These are phyloP conservation scores for Chaetomiaceae sp. DNA, from an alignment of 2,329 filamentous ascomycete species.

Conservation along the genomic window DNA sequence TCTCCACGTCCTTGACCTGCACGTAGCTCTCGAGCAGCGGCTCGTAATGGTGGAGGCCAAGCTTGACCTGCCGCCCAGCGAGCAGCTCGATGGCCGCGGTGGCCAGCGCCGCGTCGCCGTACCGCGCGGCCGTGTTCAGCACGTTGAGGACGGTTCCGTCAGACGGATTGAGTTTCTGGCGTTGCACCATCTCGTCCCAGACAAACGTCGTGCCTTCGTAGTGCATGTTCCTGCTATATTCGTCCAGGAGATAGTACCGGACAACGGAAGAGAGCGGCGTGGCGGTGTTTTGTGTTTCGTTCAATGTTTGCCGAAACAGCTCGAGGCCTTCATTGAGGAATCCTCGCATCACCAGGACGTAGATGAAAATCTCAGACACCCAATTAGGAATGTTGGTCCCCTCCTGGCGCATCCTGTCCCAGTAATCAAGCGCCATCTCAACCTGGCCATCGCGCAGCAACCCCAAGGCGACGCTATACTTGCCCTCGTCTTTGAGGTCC, in stretches of 20 bases:
- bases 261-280: constrained; percentile 44
- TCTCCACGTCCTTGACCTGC: constrained; percentile 52
- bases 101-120: constrained; percentile 64
- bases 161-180: constrained; percentile 38
- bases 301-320: constrained; percentile 56
- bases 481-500: constrained; percentile 54
- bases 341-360: constrained; percentile 63
- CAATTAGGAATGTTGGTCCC: constrained; percentile 57
- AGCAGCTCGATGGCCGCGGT: constrained; percentile 66
- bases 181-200: constrained; percentile 56
- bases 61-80: constrained; percentile 50
- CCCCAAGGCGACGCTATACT: constrained; percentile 65
- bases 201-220: constrained; percentile 61
- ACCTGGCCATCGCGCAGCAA: constrained; percentile 76
- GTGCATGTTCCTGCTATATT: constrained; percentile 61
- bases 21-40: constrained; percentile 69
- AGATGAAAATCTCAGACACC: constrained; percentile 75
- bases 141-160: constrained; percentile 46
- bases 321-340: constrained; percentile 74
- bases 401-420: constrained; percentile 61
- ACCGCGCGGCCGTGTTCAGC: constrained; percentile 64
- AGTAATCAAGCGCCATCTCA: constrained; percentile 68
- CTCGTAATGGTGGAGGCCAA: constrained; percentile 71
- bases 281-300: constrained; percentile 34
- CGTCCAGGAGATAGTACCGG: constrained; percentile 70